Evolutionary conservation across 2,329 filamentous ascomycete genomes (phyloP), one percentile per base, ranked within the genome.

Genomic region (Cordyceps tenuipes): DNA sequence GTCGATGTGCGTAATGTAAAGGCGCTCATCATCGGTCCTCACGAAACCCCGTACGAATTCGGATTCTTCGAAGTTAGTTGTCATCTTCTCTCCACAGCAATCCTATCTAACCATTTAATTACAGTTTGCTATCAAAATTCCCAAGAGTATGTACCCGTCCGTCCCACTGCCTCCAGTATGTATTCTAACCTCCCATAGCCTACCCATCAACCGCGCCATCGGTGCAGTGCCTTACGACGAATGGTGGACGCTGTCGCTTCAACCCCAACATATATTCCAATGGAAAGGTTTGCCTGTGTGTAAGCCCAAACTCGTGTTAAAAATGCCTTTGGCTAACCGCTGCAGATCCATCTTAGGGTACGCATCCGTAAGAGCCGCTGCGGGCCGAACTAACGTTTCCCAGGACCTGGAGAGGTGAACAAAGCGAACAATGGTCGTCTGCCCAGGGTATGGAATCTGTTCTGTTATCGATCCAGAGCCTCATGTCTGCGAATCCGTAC

Each of bases 381-480:
- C 57, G 10, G 23, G 7, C 61, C 21, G 17, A 15, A 21, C 51
- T 53, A 49, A 44, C 43, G 15, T 7, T 17, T 21, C 7, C n/a
- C 66, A 95, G 92, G 61, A 99, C 94, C 70, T 99, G 94, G 94
- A 83, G 89, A 54, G 92, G 92, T 31, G 88, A 96, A 69, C 82
- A 85, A 17, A 91, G 92, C 59, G 94, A 97, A 73, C 87, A 97
- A 71, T 99, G 94, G 94, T 97, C 92, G 17, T 91, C 92, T 17
- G 94, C 93, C 0, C 94, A 97, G 72, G 93, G 94, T 7, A 79
- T 99, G 1, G 94, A 97, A 72, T 97, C 93, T 0, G 90, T 97
- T 53, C 75, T 99, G 52, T 84, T 97, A 57, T 97, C 93, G 5
- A 97, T 99, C 61, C 94, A 99, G 73, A 97, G 92, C 71, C 79